Conservation (phyloP, 495 filamentous ascomycete genomes). For the Trichoderma reesei region DNA sequence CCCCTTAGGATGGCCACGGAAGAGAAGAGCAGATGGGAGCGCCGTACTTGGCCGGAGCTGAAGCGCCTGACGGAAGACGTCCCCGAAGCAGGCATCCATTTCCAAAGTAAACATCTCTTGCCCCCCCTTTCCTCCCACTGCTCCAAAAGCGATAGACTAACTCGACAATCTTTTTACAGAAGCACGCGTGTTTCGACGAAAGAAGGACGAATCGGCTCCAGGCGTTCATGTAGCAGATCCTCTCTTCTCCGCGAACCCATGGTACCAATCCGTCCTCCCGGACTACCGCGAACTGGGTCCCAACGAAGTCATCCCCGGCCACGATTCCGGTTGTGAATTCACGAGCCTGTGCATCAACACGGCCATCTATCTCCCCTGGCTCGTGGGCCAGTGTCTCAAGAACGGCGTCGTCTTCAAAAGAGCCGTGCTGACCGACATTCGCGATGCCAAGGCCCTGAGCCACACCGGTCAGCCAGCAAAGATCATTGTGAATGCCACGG, state of each 20-base stretch:
- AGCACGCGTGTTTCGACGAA: constrained; percentile 31
- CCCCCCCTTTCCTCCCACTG: neutral
- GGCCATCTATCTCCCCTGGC: constrained; percentile 76
- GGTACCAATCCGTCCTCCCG: constrained; percentile 72
- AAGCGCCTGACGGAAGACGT: constrained; percentile 55
- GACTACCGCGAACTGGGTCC: constrained; percentile 52
- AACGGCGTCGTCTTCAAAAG: constrained; percentile 57
- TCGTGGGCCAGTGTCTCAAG: constrained; percentile 63
- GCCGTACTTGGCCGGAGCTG: constrained; percentile 57
- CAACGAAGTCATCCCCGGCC: constrained; percentile 46
- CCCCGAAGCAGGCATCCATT: constrained; percentile 84
- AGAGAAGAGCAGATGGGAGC: constrained; percentile 47
- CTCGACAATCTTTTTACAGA: constrained; percentile 17
- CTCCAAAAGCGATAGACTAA: no score
- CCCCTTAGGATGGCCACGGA: constrained; percentile 26
- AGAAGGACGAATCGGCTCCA: constrained; percentile 23
- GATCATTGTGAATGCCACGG: constrained; percentile 80
- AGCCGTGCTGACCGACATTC: constrained; percentile 54
- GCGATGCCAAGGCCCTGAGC: constrained; percentile 57
- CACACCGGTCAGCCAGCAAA: constrained; percentile 53
- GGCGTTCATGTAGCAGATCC: constrained; percentile 37
- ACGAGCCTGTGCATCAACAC: constrained; percentile 88
- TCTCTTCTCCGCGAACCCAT: constrained; percentile 60
- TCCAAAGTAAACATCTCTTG: constrained; percentile 51
- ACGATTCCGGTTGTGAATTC: constrained; percentile 61